Evolutionary conservation across 176 grass and related monocot genomes (phyloP), one percentile per base, ranked within the genome.

Genomic region (Oryza officinalis): DNA sequence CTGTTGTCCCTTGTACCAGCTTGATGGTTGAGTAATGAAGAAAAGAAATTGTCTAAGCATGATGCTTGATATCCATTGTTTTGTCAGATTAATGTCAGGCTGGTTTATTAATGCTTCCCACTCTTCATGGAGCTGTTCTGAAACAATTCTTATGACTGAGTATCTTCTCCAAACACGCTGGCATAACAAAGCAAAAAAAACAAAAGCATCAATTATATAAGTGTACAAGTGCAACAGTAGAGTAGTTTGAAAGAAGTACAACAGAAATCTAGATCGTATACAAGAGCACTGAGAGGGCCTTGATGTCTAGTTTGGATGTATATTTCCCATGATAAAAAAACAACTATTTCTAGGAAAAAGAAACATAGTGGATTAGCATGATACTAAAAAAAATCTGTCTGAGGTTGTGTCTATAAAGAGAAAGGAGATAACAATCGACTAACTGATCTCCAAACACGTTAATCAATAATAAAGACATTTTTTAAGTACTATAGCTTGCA

Each of bases 11-110:
- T 90, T 86, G 81, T 88, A 86, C 71, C 72, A 86, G 72, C 80
- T 91, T 45, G 91, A 84, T 81, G 84, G 46, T 75, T 81, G 90
- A 86, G 87, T 91, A 67, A 78, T 46, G 67, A 98, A 91, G 79
- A 98, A 98, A 76, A 98, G 89, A 93, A 98, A 95, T 26, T 91
- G 96, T 64, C 96, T 93, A 37, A 98, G 85, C 72, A 98, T 67
- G 64, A 88, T 84, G 63, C 89, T 91, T 49, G 91, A 98, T 83
- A 98, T 93, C 84, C 86, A 98, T 89, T 78, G 71, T 26, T 84
- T 79, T 65, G 87, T 88, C 71, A 93, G 83, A 32, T 74, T 65
- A 75, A 82, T 88, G 37, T 73, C 73, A 67, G 90, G 80, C 45
- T 81, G 66, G 77, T 88, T 90, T 83, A 89, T 50, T 78, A 93